Base-by-base conservation (phyloP, 164 flowering plant genomes). In the Vitis rotundifolia region DNA sequence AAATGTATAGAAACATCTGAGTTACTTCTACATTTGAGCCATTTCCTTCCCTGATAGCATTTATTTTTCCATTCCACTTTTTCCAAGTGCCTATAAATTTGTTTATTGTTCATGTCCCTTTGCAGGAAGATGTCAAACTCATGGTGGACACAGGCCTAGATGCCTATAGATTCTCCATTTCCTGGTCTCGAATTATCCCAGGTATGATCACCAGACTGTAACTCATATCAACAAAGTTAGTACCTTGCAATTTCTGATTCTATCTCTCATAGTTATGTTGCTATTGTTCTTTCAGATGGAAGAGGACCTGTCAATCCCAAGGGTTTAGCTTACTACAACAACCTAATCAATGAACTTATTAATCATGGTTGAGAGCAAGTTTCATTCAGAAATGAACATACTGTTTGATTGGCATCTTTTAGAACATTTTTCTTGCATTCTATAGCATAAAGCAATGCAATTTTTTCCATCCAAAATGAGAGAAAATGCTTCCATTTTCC, bases 241-340 rank as follows among this genome's bases (percentile, higher is more conserved):
- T 2, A 9, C 11, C 13, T 19, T 26, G 37, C 12, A 29, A 2
- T 44, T 50, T 50, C 53, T 54, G 16, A 14, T 16, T 44, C 15
- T 31, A 29, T 51, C 49, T 44, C 29, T 60, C 54, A 31, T 19
- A 59, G 5, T 49, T 12, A 8, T 65, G 14, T 11, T 6, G 8
- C 6, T 26, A 57, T 1, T 49, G 49, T 55, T 29, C 15, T 55
- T 75, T 18, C 82, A 91, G 93, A 82, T 82, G 96, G 96, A 67
- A 84, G 83, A 77, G 95, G 97, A 11, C 82, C 86, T 48, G 73
- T 89, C 26, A 92, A 90, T 69, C 84, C 87, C 14, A 87, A 81
- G 81, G 97, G 93, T n/a, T 48, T 92, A 15, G 76, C 76, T 18
- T 90, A 85, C 68, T 90, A 92, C 83, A 90, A 87, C 71, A 81